phyloP scores from a whole-genome alignment of 2,329 filamentous ascomycete species.

The Venturia nashicola region DNA sequence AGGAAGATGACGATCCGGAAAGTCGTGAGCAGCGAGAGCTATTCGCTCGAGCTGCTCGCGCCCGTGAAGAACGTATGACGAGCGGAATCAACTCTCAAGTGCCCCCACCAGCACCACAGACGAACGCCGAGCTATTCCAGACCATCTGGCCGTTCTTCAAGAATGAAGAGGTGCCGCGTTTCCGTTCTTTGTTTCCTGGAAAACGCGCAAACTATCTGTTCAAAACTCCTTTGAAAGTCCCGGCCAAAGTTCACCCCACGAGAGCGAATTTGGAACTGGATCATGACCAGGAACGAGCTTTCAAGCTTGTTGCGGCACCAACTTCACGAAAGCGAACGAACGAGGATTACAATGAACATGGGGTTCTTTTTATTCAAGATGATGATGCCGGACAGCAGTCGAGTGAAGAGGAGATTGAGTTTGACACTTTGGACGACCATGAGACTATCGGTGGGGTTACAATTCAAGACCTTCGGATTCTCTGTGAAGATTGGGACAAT shows the following conservation, averaged over 20 bases:
- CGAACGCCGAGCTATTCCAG: constrained; percentile 61
- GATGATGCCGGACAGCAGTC: constrained; percentile 35
- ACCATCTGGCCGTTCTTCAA: constrained; percentile 74
- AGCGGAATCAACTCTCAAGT: constrained; percentile 1
- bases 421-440: constrained; percentile 42
- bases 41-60: constrained; percentile 16
- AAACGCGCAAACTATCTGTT: constrained; percentile 67
- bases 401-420: constrained; percentile 33
- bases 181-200: constrained; percentile 70
- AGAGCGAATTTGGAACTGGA: constrained; percentile 83
- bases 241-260: constrained; percentile 70
- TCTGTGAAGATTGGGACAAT: constrained; percentile 77
- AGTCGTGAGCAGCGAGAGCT: constrained; percentile 18
- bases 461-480: constrained; percentile 68
- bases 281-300: constrained; percentile 73
- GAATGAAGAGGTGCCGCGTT: constrained; percentile 60
- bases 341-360: constrained; percentile 41
- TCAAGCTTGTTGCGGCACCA: constrained; percentile 58
- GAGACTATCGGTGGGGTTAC: constrained; percentile 64
- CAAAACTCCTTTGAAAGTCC: constrained; percentile 66
- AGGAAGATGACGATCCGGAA: constrained; percentile 16
- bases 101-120: constrained; percentile 56
- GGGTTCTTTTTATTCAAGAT: constrained; percentile 34
- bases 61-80: constrained; percentile 6
- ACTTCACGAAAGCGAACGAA: constrained; percentile 32